A percentile compares a stretch with the other conserved stretches of the same genome.
phyloP scores from a whole-genome alignment of 805 yeast genomes.

The Barnettozyma vustinii region DNA sequence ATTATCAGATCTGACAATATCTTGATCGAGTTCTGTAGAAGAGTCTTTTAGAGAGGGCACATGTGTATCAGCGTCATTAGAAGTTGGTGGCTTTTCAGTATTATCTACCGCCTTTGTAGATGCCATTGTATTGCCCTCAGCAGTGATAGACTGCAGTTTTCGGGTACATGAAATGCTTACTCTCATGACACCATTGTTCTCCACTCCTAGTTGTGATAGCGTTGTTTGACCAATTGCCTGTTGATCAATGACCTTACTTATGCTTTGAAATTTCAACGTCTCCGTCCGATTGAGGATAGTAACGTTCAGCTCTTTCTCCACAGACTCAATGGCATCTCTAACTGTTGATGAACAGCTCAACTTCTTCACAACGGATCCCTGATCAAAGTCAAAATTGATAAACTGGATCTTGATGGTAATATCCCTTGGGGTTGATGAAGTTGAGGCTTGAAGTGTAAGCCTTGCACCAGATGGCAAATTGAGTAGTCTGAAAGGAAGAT shows the following conservation, averaged over 20 bases:
- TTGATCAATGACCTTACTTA: conserved; percentile 15
- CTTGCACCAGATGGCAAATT: conserved; percentile 42
- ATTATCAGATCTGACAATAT: not conserved
- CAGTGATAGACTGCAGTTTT: too few relatives aligned
- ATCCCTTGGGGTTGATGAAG: conserved; percentile 4
- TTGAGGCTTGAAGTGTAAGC: conserved; percentile 24
- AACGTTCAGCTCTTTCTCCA: conserved; percentile 17
- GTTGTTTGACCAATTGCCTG: conserved; percentile 8
- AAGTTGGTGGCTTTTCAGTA: not conserved
- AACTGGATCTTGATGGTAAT: conserved; percentile 30
- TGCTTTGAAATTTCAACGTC: conserved; percentile 18
- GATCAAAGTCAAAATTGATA: conserved; percentile 21
- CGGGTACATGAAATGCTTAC: conserved; percentile 9
- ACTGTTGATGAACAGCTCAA: conserved; percentile 14
- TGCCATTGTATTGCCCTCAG: not conserved
- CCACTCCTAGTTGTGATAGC: conserved; percentile 20
- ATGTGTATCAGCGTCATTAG: not conserved
- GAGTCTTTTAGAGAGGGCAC: not conserved
- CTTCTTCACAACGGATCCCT: conserved; percentile 23
- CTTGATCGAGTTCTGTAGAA: not conserved
- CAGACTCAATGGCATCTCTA: conserved; percentile 10
- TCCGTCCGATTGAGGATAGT: conserved; percentile 12
- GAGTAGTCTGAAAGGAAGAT: conserved; percentile 38
- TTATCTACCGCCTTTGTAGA: too few relatives aligned
- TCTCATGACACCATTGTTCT: conserved; percentile 23